These are phyloP conservation scores for Linum tenue DNA, from an alignment of 345 rosid genomes.

Conservation along the genomic window DNA sequence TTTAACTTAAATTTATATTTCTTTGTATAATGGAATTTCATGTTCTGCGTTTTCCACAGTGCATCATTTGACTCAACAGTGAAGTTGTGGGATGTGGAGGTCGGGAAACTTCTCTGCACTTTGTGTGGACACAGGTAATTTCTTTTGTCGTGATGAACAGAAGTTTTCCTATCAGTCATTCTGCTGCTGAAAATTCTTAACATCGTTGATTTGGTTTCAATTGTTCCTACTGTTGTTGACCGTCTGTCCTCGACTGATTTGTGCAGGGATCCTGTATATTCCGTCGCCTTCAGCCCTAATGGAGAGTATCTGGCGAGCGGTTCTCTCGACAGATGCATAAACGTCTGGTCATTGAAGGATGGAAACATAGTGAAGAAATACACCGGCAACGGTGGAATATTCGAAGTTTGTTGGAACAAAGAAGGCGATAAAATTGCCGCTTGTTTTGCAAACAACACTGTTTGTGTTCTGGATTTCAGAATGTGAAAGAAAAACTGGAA, in stretches of 20 bases:
- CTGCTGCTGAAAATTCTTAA: background rate
- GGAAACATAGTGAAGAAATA: conserved; percentile 84
- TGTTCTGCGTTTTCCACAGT: conserved; percentile 31
- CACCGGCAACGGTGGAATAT: conserved; percentile 81
- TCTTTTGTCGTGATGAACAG: no score
- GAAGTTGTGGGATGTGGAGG: conserved; percentile 95
- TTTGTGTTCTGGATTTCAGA: conserved; percentile 83
- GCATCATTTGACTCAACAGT: conserved; percentile 98
- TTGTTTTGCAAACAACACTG: conserved; percentile 79
- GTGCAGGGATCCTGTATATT: conserved; percentile 82
- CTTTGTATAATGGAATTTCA: background rate
- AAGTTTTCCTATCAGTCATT: background rate
- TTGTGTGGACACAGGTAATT: conserved; percentile 89
- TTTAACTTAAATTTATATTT: no score
- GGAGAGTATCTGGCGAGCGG: conserved; percentile 96
- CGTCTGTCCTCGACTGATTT: background rate
- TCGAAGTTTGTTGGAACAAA: conserved; percentile 95
- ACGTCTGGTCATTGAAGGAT: conserved; percentile 90
- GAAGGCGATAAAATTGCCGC: conserved; percentile 97
- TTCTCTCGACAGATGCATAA: conserved; percentile 78
- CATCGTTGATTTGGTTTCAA: background rate
- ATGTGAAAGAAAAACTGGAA: conserved; percentile 28
- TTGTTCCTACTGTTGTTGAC: background rate
- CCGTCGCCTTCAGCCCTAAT: conserved; percentile 94
- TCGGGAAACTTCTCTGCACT: conserved; percentile 73